Percentiles rank a stretch among this genome's conserved stretches.
These are phyloP conservation scores for Boletellus ananiceps DNA, from an alignment of 768 basidiomycete genomes.

Conservation along the genomic window DNA sequence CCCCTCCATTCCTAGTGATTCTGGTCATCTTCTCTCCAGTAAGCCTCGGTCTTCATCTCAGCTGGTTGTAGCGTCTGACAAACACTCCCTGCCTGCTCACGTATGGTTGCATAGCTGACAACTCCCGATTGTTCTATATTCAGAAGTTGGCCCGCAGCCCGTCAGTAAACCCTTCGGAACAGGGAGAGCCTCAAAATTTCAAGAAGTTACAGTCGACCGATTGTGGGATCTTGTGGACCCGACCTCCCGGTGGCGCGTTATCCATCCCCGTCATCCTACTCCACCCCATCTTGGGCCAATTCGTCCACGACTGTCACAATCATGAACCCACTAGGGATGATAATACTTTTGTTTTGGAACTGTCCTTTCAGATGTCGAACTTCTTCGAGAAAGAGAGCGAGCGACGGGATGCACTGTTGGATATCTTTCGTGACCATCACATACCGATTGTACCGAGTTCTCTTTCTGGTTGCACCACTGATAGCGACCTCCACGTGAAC, in stretches of 20 bases:
- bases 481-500: constrained; percentile 16
- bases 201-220: background rate
- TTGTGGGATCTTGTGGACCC: background rate
- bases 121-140: no score
- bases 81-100: background rate
- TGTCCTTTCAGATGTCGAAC: background rate
- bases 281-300: constrained; percentile 7
- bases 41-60: no score
- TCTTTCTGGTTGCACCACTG: constrained; percentile 4
- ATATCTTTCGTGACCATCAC: constrained; percentile 1
- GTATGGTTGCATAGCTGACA: no score
- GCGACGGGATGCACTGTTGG: background rate
- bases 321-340: background rate
- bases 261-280: constrained; percentile 6
- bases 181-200: background rate
- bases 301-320: constrained; percentile 8
- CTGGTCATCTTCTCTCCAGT: no score
- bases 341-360: constrained; percentile 10
- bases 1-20: background rate
- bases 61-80: no score
- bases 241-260: background rate
- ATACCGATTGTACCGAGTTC: background rate
- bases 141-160: no score
- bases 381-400: constrained; percentile 14
- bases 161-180: background rate